These are phyloP conservation scores for Pseudotsuga menziesii DNA, from an alignment of 75 land plant species.

Conservation along the genomic window DNA sequence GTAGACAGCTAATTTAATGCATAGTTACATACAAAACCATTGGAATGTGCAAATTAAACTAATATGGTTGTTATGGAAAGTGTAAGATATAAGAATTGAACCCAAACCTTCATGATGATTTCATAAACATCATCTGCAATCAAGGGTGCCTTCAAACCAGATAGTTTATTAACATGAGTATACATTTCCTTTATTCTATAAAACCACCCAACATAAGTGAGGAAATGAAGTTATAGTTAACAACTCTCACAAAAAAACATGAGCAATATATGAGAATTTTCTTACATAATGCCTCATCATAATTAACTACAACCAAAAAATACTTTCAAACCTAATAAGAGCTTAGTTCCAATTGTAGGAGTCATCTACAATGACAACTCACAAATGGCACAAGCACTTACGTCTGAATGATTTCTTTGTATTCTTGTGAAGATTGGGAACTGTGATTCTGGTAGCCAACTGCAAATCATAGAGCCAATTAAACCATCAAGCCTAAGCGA, in stretches of 20 bases:
- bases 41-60: not conserved
- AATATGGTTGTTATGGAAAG: not conserved
- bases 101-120: constrained; percentile 72
- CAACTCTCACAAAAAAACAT: not conserved
- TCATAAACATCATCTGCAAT: constrained; percentile 94
- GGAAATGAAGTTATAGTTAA: not conserved
- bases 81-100: not conserved
- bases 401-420: constrained; percentile 92
- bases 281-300: not conserved
- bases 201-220: not conserved
- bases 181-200: constrained; percentile 91
- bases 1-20: not conserved
- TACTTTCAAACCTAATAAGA: not conserved
- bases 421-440: constrained; percentile 97
- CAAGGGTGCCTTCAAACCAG: constrained; percentile 73
- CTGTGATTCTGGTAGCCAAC: constrained; percentile 94
- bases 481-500: not conserved
- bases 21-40: not conserved
- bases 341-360: not conserved
- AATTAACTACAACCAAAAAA: not conserved
- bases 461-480: constrained; percentile 14
- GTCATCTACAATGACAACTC: not conserved
- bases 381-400: constrained; percentile 25
- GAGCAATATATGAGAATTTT: not conserved
- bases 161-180: constrained; percentile 53